Conservation (phyloP, 192 early-diverging fungal genomes). For the Coemansia sp. region DNA sequence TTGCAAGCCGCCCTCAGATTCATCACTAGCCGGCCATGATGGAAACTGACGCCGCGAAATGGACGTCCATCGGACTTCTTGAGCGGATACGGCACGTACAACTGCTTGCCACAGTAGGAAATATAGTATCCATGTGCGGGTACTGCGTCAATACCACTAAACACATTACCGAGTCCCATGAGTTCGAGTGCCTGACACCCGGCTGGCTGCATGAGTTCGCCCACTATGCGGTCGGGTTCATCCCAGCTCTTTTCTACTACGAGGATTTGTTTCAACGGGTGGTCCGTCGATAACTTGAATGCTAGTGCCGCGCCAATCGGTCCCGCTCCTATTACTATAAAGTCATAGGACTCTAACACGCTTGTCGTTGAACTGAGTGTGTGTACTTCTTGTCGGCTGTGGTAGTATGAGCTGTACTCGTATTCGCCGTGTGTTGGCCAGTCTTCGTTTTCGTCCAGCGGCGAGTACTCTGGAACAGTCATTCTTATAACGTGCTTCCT, state of each 20-base stretch:
- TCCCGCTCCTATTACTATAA: conserved; percentile 91
- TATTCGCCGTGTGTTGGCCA: conserved; percentile 46
- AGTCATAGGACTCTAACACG: conserved; percentile 60
- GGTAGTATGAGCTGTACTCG: conserved; percentile 31
- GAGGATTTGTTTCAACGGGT: conserved; percentile 62
- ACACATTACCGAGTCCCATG: conserved; percentile 72
- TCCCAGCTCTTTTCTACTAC: conserved; percentile 81
- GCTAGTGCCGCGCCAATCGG: conserved; percentile 92
- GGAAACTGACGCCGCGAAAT: conserved; percentile 79
- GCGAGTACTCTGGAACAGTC: conserved; percentile 7
- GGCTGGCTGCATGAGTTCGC: conserved; percentile 95
- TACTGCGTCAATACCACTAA: conserved; percentile 87
- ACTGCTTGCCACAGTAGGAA: conserved; percentile 62
- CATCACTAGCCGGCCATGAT: conserved; percentile 93
- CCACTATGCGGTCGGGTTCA: conserved; percentile 98
- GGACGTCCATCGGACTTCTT: conserved; percentile 47
- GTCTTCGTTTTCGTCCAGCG: conserved; percentile 41
- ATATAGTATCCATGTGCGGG: conserved; percentile 86
- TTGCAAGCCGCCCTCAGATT: conserved; percentile 71
- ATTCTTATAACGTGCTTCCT: conserved; percentile 25
- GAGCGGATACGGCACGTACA: conserved; percentile 75
- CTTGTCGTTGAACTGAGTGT: neutral
- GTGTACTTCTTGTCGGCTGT: conserved; percentile 18
- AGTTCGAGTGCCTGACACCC: conserved; percentile 80
- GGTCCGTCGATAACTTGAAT: conserved; percentile 70